Conservation (phyloP, 306 rosid species). For the Hippophae tibetana region DNA sequence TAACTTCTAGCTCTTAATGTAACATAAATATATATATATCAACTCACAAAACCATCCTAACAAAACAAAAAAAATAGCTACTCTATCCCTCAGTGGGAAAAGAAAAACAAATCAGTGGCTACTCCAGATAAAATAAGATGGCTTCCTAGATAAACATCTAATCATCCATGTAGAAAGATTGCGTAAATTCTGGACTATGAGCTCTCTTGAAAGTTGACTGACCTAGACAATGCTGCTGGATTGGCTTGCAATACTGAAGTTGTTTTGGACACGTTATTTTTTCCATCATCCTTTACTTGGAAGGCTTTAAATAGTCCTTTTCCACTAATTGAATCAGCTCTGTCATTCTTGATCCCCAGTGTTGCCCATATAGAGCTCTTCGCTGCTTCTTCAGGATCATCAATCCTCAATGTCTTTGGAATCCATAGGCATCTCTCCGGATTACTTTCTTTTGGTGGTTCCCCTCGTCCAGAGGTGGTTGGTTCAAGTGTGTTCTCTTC, state of each 20-base stretch:
- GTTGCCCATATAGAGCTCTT: conserved; percentile 54
- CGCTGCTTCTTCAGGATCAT: conserved; percentile 45
- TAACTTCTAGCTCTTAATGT: conserved; percentile 27
- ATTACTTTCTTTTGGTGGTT: conserved; percentile 20
- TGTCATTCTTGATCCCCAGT: conserved; percentile 41
- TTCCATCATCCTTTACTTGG: conserved; percentile 24
- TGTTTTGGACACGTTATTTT: conserved; percentile 23
- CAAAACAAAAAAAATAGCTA: conserved; percentile 4
- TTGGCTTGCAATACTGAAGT: conserved; percentile 35
- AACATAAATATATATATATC: conserved; percentile 26
- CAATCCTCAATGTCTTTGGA: conserved; percentile 47
- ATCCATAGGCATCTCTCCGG: conserved; percentile 40
- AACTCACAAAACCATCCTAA: conserved; percentile 30
- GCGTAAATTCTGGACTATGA: conserved; percentile 14
- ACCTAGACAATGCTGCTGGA: conserved; percentile 47
- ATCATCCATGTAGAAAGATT: conserved; percentile 2
- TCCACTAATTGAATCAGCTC: conserved; percentile 23
- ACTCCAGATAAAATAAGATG: not conserved
- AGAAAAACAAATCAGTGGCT: not conserved
- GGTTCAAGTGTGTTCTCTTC: conserved; percentile 17
- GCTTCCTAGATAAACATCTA: conserved; percentile 4
- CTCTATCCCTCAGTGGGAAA: conserved; percentile 17
- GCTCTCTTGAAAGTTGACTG: conserved; percentile 40
- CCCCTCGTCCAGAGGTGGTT: conserved; percentile 19
- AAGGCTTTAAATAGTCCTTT: conserved; percentile 41